Conservation (phyloP, 2,329 filamentous ascomycete species). For the Colletotrichum australisinense region DNA sequence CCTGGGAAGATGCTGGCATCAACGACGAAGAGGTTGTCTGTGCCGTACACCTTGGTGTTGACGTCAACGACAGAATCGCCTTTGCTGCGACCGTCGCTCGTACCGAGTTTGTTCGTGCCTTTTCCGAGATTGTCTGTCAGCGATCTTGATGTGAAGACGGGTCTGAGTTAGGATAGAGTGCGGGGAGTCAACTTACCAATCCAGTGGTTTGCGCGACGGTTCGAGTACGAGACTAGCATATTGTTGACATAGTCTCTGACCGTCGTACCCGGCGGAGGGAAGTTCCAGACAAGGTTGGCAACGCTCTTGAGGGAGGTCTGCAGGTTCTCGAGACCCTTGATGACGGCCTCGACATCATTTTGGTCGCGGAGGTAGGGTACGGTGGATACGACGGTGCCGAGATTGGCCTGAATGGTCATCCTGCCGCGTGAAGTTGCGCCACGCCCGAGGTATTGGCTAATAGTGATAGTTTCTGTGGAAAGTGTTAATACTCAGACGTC, state of each 20-base stretch:
- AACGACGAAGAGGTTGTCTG: slow-evolving; percentile 75
- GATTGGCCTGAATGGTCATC: slow-evolving; percentile 67
- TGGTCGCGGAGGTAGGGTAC: slow-evolving; percentile 70
- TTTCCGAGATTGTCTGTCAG: slow-evolving; percentile 43
- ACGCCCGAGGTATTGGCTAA: slow-evolving; percentile 73
- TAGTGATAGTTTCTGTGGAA: slow-evolving; percentile 58
- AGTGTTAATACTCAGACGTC: slow-evolving; percentile 10
- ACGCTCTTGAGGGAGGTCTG: slow-evolving; percentile 64
- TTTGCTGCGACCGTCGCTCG: slow-evolving; percentile 61
- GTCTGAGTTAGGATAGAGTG: no score
- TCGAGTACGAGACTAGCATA: slow-evolving; percentile 53
- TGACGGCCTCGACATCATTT: slow-evolving; percentile 72
- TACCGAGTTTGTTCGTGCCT: slow-evolving; percentile 69
- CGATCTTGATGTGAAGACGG: no score
- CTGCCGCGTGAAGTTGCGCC: slow-evolving; percentile 71
- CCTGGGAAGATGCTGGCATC: slow-evolving; percentile 76
- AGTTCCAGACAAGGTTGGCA: slow-evolving; percentile 65
- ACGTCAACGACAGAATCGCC: slow-evolving; percentile 72
- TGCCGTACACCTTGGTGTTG: slow-evolving; percentile 74
- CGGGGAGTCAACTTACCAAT: slow-evolving; percentile 47
- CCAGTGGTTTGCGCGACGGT: slow-evolving; percentile 62
- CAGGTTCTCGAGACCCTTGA: slow-evolving; percentile 71
- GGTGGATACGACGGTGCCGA: slow-evolving; percentile 69
- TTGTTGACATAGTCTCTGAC: slow-evolving; percentile 67
- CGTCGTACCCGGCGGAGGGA: slow-evolving; percentile 62